These are phyloP conservation scores for Annulohypoxylon bovei DNA, from an alignment of 495 filamentous ascomycete genomes.

Conservation along the genomic window DNA sequence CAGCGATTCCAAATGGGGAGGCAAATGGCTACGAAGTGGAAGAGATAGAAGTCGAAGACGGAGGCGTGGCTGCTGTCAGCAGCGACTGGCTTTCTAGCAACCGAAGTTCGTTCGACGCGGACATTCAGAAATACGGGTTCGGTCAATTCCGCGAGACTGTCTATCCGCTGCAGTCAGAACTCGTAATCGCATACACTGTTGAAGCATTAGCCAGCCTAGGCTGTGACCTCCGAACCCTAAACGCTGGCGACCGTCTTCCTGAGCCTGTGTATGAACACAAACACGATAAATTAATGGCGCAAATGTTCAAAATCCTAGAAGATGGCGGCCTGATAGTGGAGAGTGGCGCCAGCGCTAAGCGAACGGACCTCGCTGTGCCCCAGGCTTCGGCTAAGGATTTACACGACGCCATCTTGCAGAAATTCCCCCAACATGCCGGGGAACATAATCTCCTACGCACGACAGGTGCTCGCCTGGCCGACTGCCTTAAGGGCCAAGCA, in stretches of 20 bases:
- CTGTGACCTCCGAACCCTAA: slow-evolving; percentile 37
- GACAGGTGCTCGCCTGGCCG: slow-evolving; percentile 46
- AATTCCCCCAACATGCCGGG: slow-evolving; percentile 42
- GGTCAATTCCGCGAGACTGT: slow-evolving; percentile 45
- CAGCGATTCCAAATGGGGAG: not conserved
- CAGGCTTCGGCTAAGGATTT: not conserved
- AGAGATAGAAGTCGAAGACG: slow-evolving; percentile 6
- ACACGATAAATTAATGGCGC: slow-evolving; percentile 45
- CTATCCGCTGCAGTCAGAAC: slow-evolving; percentile 48
- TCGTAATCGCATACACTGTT: slow-evolving; percentile 53
- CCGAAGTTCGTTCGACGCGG: slow-evolving; percentile 15
- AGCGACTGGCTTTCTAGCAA: slow-evolving; percentile 16
- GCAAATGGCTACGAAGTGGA: not conserved
- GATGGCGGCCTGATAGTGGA: slow-evolving; percentile 21
- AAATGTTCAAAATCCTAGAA: slow-evolving; percentile 48
- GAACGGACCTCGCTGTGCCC: not conserved
- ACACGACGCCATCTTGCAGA: slow-evolving; percentile 6
- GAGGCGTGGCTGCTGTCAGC: slow-evolving; percentile 10
- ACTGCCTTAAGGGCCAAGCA: slow-evolving; percentile 46
- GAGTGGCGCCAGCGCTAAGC: not conserved
- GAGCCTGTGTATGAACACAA: slow-evolving; percentile 29
- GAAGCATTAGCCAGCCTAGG: slow-evolving; percentile 54
- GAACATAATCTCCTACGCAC: slow-evolving; percentile 46
- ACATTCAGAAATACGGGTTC: slow-evolving; percentile 4
- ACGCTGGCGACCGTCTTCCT: slow-evolving; percentile 40